These are phyloP conservation scores for Populus euphratica DNA, from an alignment of 345 rosid genomes.

Conservation along the genomic window DNA sequence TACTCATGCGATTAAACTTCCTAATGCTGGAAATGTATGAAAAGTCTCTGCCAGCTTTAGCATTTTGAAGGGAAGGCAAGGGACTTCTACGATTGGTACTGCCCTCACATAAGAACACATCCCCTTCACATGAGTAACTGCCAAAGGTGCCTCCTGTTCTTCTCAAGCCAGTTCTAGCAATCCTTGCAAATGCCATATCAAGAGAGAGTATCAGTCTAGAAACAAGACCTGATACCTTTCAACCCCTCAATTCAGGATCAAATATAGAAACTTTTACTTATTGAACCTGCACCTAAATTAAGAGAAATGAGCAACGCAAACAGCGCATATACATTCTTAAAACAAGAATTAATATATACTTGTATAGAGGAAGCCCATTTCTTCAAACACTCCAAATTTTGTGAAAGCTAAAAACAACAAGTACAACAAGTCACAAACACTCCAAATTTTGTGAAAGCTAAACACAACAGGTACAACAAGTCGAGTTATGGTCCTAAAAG, in stretches of 20 bases:
- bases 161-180: conserved; percentile 45
- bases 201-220: conserved; percentile 12
- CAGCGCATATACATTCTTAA: not conserved
- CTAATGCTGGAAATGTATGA: conserved; percentile 21
- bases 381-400: conserved; percentile 16
- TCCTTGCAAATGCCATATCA: conserved; percentile 57
- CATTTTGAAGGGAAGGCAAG: conserved; percentile 24
- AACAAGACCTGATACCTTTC: conserved; percentile 8
- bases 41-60: conserved; percentile 9
- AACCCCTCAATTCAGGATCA: not conserved
- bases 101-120: conserved; percentile 11
- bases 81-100: conserved; percentile 1
- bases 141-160: conserved; percentile 40
- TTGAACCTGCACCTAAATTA: conserved; percentile 18
- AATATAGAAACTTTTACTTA: conserved; percentile 2
- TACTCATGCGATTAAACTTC: conserved; percentile 17
- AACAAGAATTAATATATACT: conserved; percentile 6
- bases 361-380: conserved; percentile 13
- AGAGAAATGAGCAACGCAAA: conserved; percentile 14
- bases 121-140: conserved; percentile 19
- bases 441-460: conserved; percentile 22
- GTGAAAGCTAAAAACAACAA: conserved; percentile 14
- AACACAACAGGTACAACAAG: conserved; percentile 9
- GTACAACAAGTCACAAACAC: not conserved
- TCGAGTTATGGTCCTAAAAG: conserved; percentile 13